These are phyloP conservation scores for Lachancea sp. DNA, from an alignment of 805 yeast species.

Conservation along the genomic window DNA sequence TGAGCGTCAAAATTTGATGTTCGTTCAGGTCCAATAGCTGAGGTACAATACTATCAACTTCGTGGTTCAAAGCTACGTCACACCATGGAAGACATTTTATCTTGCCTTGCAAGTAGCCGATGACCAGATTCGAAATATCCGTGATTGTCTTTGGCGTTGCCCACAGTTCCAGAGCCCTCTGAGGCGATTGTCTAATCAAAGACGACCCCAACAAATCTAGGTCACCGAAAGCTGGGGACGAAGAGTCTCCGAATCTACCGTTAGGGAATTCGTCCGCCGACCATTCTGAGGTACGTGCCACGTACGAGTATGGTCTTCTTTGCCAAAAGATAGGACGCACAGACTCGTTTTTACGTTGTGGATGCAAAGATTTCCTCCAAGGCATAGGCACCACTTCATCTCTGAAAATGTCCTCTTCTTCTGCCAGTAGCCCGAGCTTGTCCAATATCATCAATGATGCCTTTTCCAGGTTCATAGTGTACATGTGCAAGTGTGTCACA, in stretches of 20 bases:
- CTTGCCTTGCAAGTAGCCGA: conserved; percentile 64
- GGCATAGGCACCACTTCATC: conserved; percentile 43
- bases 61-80: conserved; percentile 80
- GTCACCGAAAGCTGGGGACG: conserved; percentile 95
- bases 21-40: conserved; percentile 58
- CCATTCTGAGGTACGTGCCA: conserved; percentile 83
- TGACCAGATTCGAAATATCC: conserved; percentile 59
- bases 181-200: conserved; percentile 74
- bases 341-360: conserved; percentile 68
- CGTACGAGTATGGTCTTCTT: conserved; percentile 83
- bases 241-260: conserved; percentile 97
- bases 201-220: conserved; percentile 75
- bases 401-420: conserved; percentile 33
- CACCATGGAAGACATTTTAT: conserved; percentile 86
- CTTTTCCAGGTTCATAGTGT: conserved; percentile 95
- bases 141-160: conserved; percentile 59
- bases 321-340: conserved; percentile 97
- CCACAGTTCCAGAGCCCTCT: conserved; percentile 81
- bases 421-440: conserved; percentile 49
- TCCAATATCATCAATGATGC: conserved; percentile 86
- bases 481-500: conserved; percentile 85
- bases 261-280: conserved; percentile 90
- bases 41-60: conserved; percentile 55
- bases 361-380: conserved; percentile 89
- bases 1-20: conserved; percentile 70